Evolutionary conservation across 1,284 basidiomycete genomes (phyloP), one percentile per base, ranked within the genome.

Genomic region (Cryptococcus wingfieldii): DNA sequence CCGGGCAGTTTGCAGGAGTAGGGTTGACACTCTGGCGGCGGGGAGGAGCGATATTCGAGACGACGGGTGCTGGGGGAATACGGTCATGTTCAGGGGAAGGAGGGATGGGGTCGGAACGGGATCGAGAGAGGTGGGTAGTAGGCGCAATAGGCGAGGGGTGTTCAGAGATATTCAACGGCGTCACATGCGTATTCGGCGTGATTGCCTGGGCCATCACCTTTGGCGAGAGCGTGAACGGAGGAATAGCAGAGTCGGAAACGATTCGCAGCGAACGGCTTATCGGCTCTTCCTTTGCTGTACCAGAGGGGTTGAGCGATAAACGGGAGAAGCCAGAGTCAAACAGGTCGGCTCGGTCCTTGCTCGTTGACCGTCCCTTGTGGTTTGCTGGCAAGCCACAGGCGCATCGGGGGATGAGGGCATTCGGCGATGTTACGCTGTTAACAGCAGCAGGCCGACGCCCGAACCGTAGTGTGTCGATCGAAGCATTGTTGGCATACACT

Each of bases 401-500:
- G 47, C 73, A 75, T 47, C 71, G 62, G 19, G 73, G 66, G 16
- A 63, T 44, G 12, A 75, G 65, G 5, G 71, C 73, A 41, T 73
- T 72, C 14, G 73, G 73, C 37, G 72, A 74, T 5, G 67, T 70
- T 27, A 75, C 72, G 19, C 54, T 63, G 60, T 75, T 75, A 54
- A 67, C 67, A 16, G 67, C 63, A 51, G 65, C 62, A 13, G 72
- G 67, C 55, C 70, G 70, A 49, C 73, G 70, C 27, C 72, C 73
- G 55, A 72, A 75, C 38, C 71, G 71, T 16, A 75, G 64, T 0
- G 73, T 75, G 48, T 75, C 73, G 49, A 74, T 65, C 18, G 69
- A 72, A 4, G 65, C 58, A 9, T 69, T 72, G 16, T 51, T 47
- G 5, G 60, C 62, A 54, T 61, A 64, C 37, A 66, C 46, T 46